phyloP scores from a whole-genome alignment of 2,329 filamentous ascomycete genomes.

The Fusarium sp. region DNA sequence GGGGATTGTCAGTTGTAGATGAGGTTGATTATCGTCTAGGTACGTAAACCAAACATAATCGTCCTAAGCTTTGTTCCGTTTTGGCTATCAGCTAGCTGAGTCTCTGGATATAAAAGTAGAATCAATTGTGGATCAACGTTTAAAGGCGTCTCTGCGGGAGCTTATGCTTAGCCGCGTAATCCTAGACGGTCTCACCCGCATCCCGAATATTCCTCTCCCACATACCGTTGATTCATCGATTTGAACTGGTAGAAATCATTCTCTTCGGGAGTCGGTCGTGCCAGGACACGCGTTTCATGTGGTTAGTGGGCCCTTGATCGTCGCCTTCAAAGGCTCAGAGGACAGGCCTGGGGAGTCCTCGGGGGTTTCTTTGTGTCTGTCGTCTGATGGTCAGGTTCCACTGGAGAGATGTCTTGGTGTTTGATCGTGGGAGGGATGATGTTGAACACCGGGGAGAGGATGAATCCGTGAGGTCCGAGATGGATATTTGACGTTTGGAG shows the following conservation, averaged over 20 bases:
- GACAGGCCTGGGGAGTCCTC: background rate
- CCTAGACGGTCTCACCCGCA: background rate
- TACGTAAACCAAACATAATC: too few species aligned
- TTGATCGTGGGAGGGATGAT: background rate
- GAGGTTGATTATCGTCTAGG: too few species aligned
- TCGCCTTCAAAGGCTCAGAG: background rate
- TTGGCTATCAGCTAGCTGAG: too few species aligned
- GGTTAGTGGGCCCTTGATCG: background rate
- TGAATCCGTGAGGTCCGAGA: background rate
- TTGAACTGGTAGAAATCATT: background rate
- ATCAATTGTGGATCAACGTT: background rate
- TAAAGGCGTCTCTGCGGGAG: background rate
- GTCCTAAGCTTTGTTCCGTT: background rate
- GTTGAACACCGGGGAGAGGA: background rate
- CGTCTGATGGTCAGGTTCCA: background rate
- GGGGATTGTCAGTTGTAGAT: background rate
- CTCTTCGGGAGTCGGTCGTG: background rate
- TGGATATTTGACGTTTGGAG: background rate
- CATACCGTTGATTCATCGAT: background rate
- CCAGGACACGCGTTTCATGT: conserved; percentile 4
- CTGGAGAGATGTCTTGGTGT: background rate
- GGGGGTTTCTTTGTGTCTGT: background rate
- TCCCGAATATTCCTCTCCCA: background rate
- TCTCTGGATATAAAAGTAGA: background rate
- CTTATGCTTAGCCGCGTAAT: background rate